Conservation (phyloP, 768 basidiomycete genomes). For the Antrodiella citrinella region DNA sequence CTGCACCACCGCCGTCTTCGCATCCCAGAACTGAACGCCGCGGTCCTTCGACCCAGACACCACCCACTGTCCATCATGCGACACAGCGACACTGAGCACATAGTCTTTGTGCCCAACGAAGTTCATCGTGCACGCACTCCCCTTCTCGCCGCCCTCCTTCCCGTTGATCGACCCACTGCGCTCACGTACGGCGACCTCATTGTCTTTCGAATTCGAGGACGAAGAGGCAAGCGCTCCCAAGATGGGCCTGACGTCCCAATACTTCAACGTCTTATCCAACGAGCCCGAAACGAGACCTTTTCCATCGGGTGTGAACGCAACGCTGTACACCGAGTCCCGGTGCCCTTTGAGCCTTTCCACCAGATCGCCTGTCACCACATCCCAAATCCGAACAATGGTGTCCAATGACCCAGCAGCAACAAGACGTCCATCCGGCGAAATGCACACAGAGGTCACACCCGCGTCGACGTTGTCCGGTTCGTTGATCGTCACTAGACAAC, state of each 20-base stretch:
- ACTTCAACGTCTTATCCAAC: constrained; percentile 55
- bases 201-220: constrained; percentile 11
- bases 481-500: constrained; percentile 30
- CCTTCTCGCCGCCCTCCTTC: constrained; percentile 38
- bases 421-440: constrained; percentile 50
- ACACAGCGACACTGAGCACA: constrained; percentile 69
- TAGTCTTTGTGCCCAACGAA: constrained; percentile 89
- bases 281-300: constrained; percentile 84
- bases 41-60: constrained; percentile 96
- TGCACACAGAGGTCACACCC: constrained; percentile 52
- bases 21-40: constrained; percentile 92
- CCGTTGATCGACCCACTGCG: constrained; percentile 1
- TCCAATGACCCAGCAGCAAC: constrained; percentile 55
- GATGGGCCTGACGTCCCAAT: constrained; percentile 46
- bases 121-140: constrained; percentile 64
- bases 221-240: constrained; percentile 9
- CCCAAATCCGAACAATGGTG: constrained; percentile 68
- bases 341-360: constrained; percentile 53
- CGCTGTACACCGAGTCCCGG: constrained; percentile 55
- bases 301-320: constrained; percentile 90
- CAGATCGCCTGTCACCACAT: constrained; percentile 47
- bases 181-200: no score
- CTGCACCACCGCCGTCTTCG: constrained; percentile 70
- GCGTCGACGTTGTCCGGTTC: constrained; percentile 47
- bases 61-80: constrained; percentile 90